Evolutionary conservation across 805 yeast species (phyloP), one percentile per base, ranked within the genome.

Genomic region (Myxozyma neglecta): DNA sequence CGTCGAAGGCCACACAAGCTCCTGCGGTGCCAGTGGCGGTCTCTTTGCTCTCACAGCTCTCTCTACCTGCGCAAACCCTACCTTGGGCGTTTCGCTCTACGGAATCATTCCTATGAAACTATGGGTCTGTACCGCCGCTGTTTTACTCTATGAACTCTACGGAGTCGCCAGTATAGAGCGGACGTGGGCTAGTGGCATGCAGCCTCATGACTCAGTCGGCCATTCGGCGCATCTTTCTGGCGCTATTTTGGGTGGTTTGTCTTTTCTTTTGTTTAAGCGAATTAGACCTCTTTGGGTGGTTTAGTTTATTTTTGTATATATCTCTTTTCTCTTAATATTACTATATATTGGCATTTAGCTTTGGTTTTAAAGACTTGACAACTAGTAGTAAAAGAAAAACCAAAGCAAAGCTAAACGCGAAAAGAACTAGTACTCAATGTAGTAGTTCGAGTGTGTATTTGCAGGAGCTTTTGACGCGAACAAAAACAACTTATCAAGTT

Each of bases 81-180:
- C 20, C 40, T 49, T 57, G n/a, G 24, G 47, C 6, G 20, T 55
- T 14, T 35, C 36, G 32, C 32, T 62, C 46, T 49, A 40, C 43
- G 66, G 66, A 13, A 44, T 62, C 44, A 40, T 62, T 2, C 66
- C 66, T 5, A 58, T 62, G 63, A 29, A 20, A 39, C 59, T 48
- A 47, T 62, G 66, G 66, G 29, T 24, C 29, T 24, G 29, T 24
- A 24, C 29, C 29, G 29, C 29, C 5, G 29, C 29, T 24, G 29
- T 24, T 24, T 24, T 24, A 24, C 29, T 24, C 2, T 24, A 24
- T 37, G 63, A 59, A 37, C 4, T 54, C 10, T 48, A 11, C 47
- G 55, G 53, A 13, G 11, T 51, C 16, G 8, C 49, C 4, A 14
- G 42, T 13, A 50, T 16, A 39, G 59, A 55, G 32, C 16, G 32